These are phyloP conservation scores for Abrus precatorius DNA, from an alignment of 306 rosid genomes.

Conservation along the genomic window DNA sequence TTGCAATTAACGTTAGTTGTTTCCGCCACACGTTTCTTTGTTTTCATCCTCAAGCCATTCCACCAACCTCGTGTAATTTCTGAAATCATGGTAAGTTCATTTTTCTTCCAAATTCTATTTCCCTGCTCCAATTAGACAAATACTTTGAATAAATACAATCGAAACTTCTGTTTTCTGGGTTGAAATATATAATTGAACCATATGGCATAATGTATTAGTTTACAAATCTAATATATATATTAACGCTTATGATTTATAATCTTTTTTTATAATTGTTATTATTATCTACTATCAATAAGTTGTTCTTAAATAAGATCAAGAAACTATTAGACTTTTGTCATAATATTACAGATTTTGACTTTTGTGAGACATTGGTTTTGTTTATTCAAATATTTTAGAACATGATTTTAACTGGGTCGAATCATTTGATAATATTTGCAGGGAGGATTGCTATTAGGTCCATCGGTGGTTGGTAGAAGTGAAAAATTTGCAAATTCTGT, in stretches of 20 bases:
- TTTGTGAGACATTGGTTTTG: not conserved
- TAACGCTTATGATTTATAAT: not conserved
- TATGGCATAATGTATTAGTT: not conserved
- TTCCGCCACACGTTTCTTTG: slow-evolving; percentile 65
- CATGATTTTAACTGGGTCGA: not conserved
- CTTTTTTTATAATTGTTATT: not conserved
- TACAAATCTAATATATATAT: not conserved
- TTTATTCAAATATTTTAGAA: not conserved
- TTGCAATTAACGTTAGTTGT: slow-evolving; percentile 72
- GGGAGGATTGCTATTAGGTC: slow-evolving; percentile 93
- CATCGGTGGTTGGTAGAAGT: slow-evolving; percentile 73
- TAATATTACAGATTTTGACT: not conserved
- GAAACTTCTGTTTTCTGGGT: too few species aligned
- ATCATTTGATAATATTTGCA: slow-evolving; percentile 29
- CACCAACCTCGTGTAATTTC: slow-evolving; percentile 88
- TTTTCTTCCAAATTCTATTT: not conserved
- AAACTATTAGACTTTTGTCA: not conserved
- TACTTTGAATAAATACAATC: not conserved
- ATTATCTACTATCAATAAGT: not conserved
- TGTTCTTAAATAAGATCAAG: not conserved
- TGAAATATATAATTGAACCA: too few species aligned
- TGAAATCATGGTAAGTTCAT: slow-evolving; percentile 66
- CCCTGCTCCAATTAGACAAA: not conserved
- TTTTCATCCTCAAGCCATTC: slow-evolving; percentile 73
- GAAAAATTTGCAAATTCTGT: slow-evolving; percentile 46